A percentile compares a stretch with the other conserved stretches of the same genome.
phyloP scores from a whole-genome alignment of 768 basidiomycete species.

The Piloderma croceum region DNA sequence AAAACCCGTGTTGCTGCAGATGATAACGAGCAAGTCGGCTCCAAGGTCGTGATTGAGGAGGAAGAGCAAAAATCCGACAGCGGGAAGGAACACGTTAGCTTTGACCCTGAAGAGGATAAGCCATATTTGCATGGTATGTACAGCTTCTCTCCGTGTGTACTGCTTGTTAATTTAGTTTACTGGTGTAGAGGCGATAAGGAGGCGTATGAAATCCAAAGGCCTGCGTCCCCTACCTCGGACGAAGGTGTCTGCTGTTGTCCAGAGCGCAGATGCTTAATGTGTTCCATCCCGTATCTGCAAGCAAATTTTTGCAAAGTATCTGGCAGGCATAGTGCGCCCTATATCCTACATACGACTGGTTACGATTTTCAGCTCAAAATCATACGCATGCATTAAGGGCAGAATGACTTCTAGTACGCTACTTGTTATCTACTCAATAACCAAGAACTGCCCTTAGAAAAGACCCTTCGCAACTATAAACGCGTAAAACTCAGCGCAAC shows the following conservation, averaged over 20 bases:
- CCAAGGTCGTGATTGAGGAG: slow-evolving; percentile 24
- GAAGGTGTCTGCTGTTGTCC: slow-evolving; percentile 22
- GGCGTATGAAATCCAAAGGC: slow-evolving; percentile 70
- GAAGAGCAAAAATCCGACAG: slow-evolving; percentile 20
- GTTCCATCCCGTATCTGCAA: no score
- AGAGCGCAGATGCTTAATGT: no score
- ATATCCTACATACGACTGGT: no score
- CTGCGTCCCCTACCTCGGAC: slow-evolving; percentile 57
- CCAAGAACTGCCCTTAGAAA: no score
- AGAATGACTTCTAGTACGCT: background rate
- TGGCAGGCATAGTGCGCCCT: no score
- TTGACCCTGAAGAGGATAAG: slow-evolving; percentile 73
- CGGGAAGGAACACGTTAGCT: slow-evolving; percentile 37
- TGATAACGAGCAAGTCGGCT: slow-evolving; percentile 25
- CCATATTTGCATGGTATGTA: slow-evolving; percentile 68
- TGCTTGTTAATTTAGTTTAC: slow-evolving; percentile 9
- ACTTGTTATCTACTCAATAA: no score
- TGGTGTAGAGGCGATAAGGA: slow-evolving; percentile 61
- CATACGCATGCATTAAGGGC: background rate
- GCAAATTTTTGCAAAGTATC: no score
- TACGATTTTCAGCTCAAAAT: slow-evolving; percentile 1
- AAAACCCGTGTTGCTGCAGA: slow-evolving; percentile 36
- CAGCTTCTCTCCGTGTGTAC: slow-evolving; percentile 6
- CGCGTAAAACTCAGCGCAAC: slow-evolving; percentile 27
- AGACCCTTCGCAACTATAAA: background rate